Base-by-base conservation (phyloP, 495 filamentous ascomycete genomes). In the Bryoglossum gracile region DNA sequence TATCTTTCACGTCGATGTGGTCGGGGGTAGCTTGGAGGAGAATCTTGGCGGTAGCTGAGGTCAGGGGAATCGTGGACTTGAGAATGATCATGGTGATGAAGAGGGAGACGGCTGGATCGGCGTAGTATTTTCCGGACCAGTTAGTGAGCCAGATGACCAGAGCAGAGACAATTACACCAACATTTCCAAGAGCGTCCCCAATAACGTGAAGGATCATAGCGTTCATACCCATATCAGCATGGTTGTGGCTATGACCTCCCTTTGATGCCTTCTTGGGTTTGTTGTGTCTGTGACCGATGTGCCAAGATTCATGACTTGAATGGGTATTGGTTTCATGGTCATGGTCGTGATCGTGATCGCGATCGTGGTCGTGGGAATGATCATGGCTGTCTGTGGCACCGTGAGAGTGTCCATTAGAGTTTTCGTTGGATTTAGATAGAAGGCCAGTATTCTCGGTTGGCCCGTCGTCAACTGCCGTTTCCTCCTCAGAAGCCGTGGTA, bases 61-160 rank as follows among this genome's bases (percentile, higher is more conserved):
- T 95, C 21, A 98, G 81, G 2, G 92, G 92, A 52, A 98, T 84
- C 8, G 89, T 87, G 2, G 91, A 95, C 30, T 69, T 68, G 38
- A 97, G 83, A 57, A 99, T 99, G 66, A 99, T 95, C 43, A 91
- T 57, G 1, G 92, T 95, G 67, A 99, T 97, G 61, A 96, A 70
- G n/a, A 99, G 78, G 0, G 94, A 97, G 50, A 99, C 91, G 16
- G 80, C 78, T 0, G 92, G 92, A 61, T 99, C 92, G 18, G 87
- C 81, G 61, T 97, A 97, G 67, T 71, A 85, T 23, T 62, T 59
- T 26, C 67, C 65, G n/a, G 69, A 60, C 67, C 67, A 77, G 25
- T 80, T 65, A 1, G 87, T 87, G 41, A 92, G 73, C 88, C 90
- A 95, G 64, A 99, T 95, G 50, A 95, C 69, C 11, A 96, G 77